Evolutionary conservation across 345 rosid genomes (phyloP), one percentile per base, ranked within the genome.

Genomic region (Euphorbia tirucalli): DNA sequence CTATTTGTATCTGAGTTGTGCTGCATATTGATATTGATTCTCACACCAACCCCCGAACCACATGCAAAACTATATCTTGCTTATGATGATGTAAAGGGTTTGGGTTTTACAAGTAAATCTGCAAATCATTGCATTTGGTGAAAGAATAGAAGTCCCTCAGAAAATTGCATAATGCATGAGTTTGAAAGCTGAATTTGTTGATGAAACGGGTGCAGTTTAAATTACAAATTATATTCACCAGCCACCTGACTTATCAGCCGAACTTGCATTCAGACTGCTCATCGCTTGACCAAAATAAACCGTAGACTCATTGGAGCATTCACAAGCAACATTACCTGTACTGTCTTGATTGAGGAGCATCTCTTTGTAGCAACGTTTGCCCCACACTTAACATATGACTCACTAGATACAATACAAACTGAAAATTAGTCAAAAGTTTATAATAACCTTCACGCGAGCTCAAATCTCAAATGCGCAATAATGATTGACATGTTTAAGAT

Each of bases 381-480:
- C 98, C 97, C 77, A 92, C 93, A 62, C 71, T 84, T 61, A 94
- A 66, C 97, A 94, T 92, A 79, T 87, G 92, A 71, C 75, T 85
- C 13, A 87, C 98, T 94, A 72, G 31, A 75, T 63, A 57, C 59
- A 71, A 37, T 44, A 31, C 60, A 65, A 54, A 41, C 11, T 21
- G 52, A 63, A 66, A 3, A 49, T 50, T 31, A 71, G 61, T 55
- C 41, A 71, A 37, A n/a, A 24, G 44, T 8, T 25, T 13, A 15
- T 44, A 71, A 1, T 13, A 62, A 31, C 27, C 16, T 28, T 6
- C 41, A 21, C 31, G 13, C 24, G 16, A 69, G 60, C 25, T 62
- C 35, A 61, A 30, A 28, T 11, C 21, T 55, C 15, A 67, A 39
- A 32, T 22, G 19, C 46, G 16, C 4, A 58, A 50, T 14, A 64